Percentiles rank a stretch among this genome's conserved stretches.
Conservation (phyloP, 129 eudicot genomes). For the Heracleum sosnowskyi region DNA sequence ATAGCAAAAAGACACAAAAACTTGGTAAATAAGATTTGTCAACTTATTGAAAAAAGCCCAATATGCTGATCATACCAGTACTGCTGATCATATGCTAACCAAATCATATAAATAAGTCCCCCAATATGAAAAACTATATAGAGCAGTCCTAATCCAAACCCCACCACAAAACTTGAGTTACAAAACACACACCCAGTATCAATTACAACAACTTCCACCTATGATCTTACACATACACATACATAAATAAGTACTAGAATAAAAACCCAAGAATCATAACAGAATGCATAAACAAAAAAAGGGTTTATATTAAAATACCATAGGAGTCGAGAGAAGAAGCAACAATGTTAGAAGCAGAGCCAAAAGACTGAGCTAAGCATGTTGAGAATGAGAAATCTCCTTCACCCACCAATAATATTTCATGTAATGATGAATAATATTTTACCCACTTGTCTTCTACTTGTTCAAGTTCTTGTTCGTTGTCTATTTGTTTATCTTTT, state of each 20-base stretch:
- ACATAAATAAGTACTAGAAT: neutral
- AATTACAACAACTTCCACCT: neutral
- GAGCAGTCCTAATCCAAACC: neutral
- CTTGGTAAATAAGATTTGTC: neutral
- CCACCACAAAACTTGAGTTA: neutral
- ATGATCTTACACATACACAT: neutral
- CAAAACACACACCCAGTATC: neutral
- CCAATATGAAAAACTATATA: neutral
- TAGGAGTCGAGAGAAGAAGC: constrained; percentile 30
- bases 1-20: neutral
- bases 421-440: constrained; percentile 22
- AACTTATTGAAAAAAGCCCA: neutral
- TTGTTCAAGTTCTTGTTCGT: neutral
- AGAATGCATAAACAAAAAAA: neutral
- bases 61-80: too few relatives aligned
- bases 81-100: neutral
- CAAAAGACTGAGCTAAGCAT: constrained; percentile 26
- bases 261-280: neutral
- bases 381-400: constrained; percentile 40
- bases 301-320: constrained; percentile 4
- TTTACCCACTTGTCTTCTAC: constrained; percentile 18
- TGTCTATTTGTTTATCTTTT: too few relatives aligned
- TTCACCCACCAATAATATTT: constrained; percentile 35
- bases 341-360: constrained; percentile 30
- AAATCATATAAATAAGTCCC: neutral